Evolutionary conservation across 2,329 filamentous ascomycete species (phyloP).

Genomic region (Xylariaceae sp.): DNA sequence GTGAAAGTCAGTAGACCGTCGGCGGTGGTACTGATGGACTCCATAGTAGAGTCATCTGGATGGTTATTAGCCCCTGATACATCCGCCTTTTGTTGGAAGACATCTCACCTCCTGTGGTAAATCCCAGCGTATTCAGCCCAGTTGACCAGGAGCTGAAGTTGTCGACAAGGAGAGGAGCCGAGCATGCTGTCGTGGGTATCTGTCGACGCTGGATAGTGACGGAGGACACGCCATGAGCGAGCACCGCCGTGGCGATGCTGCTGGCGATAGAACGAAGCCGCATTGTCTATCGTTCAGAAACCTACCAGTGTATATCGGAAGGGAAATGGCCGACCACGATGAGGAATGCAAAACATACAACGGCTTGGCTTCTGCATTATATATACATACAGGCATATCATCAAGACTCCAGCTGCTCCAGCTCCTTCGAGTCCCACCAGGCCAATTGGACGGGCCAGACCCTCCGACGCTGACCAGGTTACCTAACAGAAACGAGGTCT

Average conservation of each 20-base stretch:
- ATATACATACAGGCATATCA: background rate
- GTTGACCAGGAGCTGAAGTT: slow-evolving; percentile 31
- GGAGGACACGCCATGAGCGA: slow-evolving; percentile 22
- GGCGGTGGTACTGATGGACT: slow-evolving; percentile 18
- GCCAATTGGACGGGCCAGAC: slow-evolving; percentile 18
- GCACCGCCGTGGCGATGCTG: slow-evolving; percentile 23
- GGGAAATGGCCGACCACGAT: background rate
- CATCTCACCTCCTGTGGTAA: slow-evolving; percentile 28
- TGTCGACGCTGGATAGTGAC: slow-evolving; percentile 16
- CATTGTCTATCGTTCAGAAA: slow-evolving; percentile 21
- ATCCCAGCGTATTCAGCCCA: slow-evolving; percentile 23
- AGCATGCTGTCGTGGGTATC: slow-evolving; percentile 22
- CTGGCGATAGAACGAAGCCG: slow-evolving; percentile 22
- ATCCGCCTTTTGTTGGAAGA: background rate
- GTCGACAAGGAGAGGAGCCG: slow-evolving; percentile 31
- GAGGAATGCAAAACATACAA: background rate
- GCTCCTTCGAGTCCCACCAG: slow-evolving; percentile 9
- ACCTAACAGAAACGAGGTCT: background rate
- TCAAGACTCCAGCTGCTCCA: background rate
- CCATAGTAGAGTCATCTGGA: slow-evolving; percentile 30
- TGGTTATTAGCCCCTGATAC: slow-evolving; percentile 2
- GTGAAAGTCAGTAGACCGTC: slow-evolving; percentile 27
- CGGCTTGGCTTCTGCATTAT: background rate
- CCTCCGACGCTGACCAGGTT: slow-evolving; percentile 18
- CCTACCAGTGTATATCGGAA: slow-evolving; percentile 4